Conservation (phyloP, 1,139 yeast genomes). For the Zygotorulaspora mrakii region DNA sequence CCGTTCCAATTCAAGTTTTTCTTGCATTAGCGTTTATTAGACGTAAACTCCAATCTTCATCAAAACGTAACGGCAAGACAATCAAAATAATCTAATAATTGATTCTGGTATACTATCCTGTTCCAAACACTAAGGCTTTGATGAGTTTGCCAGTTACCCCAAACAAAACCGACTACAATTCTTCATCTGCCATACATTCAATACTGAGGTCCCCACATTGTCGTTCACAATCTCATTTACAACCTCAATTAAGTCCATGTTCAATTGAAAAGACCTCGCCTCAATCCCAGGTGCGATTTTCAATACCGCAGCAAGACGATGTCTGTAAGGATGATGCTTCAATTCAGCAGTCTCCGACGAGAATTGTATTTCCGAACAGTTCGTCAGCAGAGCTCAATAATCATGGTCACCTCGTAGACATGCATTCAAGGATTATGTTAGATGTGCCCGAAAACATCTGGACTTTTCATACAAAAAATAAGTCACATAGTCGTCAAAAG, state of each 20-base stretch:
- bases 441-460: slow-evolving; percentile 34
- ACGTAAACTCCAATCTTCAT: neutral
- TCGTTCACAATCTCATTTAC: neutral
- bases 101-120: too few species aligned
- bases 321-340: slow-evolving; percentile 2
- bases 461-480: slow-evolving; percentile 24
- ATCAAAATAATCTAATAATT: too few species aligned
- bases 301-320: slow-evolving; percentile 16
- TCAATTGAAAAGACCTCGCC: slow-evolving; percentile 7
- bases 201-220: slow-evolving; percentile 10
- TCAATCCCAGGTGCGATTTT: slow-evolving; percentile 20
- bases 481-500: slow-evolving; percentile 14
- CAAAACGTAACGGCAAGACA: too few species aligned
- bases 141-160: slow-evolving; percentile 12
- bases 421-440: slow-evolving; percentile 32
- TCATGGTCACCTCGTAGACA: slow-evolving; percentile 30
- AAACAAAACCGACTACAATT: slow-evolving; percentile 1
- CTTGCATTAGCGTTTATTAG: neutral
- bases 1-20: neutral
- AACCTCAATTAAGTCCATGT: neutral
- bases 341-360: slow-evolving; percentile 14
- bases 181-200: slow-evolving; percentile 11
- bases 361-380: slow-evolving; percentile 17
- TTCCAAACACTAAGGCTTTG: neutral
- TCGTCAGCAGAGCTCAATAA: slow-evolving; percentile 3